Conservation (phyloP, 495 filamentous ascomycete species). For the Podospora comata region DNA sequence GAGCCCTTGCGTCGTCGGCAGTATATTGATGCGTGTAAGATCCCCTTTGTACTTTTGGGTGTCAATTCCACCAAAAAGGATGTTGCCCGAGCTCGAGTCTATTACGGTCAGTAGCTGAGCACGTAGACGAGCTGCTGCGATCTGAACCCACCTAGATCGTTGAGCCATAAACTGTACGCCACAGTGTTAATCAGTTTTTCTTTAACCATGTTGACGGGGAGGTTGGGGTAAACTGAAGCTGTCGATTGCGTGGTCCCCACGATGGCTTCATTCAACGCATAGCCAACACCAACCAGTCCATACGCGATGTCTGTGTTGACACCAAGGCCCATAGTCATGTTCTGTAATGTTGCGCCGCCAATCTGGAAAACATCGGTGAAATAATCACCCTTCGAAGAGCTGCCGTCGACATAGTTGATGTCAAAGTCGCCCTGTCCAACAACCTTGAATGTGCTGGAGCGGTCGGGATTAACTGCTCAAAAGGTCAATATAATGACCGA, state of each 20-base stretch:
- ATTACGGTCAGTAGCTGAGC: not conserved
- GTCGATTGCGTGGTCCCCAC: slow-evolving; percentile 42
- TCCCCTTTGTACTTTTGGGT: slow-evolving; percentile 76
- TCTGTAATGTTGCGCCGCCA: slow-evolving; percentile 59
- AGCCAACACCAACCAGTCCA: slow-evolving; percentile 88
- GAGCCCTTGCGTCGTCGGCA: slow-evolving; percentile 44
- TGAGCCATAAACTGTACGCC: slow-evolving; percentile 89
- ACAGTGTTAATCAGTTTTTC: slow-evolving; percentile 70
- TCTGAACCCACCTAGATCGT: slow-evolving; percentile 57
- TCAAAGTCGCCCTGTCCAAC: slow-evolving; percentile 67
- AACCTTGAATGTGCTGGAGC: slow-evolving; percentile 66
- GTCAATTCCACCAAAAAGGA: slow-evolving; percentile 88
- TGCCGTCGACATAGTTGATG: slow-evolving; percentile 84
- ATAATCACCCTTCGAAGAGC: slow-evolving; percentile 75
- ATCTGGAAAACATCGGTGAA: slow-evolving; percentile 73
- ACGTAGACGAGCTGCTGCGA: not conserved
- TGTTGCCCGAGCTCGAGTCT: slow-evolving; percentile 44
- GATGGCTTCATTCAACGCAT: slow-evolving; percentile 73
- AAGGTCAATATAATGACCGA: slow-evolving; percentile 13
- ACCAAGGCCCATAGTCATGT: slow-evolving; percentile 84
- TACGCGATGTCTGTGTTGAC: slow-evolving; percentile 64
- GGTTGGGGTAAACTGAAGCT: slow-evolving; percentile 63
- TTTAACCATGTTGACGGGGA: slow-evolving; percentile 72
- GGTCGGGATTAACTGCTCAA: slow-evolving; percentile 54
- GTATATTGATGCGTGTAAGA: slow-evolving; percentile 64